Conservation (phyloP, 1,284 basidiomycete species). For the Malassezia restricta region DNA sequence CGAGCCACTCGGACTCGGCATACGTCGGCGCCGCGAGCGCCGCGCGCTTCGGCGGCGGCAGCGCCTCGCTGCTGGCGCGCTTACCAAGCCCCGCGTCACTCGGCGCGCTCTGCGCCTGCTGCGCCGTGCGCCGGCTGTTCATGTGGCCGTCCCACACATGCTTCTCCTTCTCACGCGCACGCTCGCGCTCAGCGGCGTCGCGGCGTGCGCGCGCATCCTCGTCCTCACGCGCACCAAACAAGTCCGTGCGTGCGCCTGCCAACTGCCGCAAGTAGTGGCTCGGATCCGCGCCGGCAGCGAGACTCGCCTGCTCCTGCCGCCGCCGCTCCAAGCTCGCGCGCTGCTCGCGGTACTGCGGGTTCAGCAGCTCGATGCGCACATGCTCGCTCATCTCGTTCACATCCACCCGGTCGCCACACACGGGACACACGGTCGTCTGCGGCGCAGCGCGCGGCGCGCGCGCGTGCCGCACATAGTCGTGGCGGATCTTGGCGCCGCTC, state of each 20-base stretch:
- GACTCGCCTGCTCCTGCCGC: slow-evolving; percentile 35
- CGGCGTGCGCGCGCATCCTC: slow-evolving; percentile 27
- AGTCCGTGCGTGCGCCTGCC: slow-evolving; percentile 32
- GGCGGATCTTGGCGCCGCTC: slow-evolving; percentile 57
- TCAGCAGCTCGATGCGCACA: slow-evolving; percentile 93
- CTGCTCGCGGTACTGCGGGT: slow-evolving; percentile 57
- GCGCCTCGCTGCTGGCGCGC: background rate
- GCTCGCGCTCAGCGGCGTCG: slow-evolving; percentile 30
- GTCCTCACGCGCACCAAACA: slow-evolving; percentile 28
- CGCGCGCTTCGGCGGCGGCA: background rate
- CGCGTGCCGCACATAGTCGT: slow-evolving; percentile 70
- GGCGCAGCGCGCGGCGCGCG: slow-evolving; percentile 12
- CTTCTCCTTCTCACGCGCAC: slow-evolving; percentile 38
- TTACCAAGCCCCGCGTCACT: slow-evolving; percentile 19
- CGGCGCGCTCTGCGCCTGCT: slow-evolving; percentile 14
- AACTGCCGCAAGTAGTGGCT: slow-evolving; percentile 34
- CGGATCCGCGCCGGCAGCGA: slow-evolving; percentile 39
- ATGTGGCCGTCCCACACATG: slow-evolving; percentile 44
- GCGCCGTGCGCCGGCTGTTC: slow-evolving; percentile 22
- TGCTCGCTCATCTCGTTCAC: slow-evolving; percentile 92
- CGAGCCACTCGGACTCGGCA: slow-evolving; percentile 30
- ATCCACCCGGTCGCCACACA: slow-evolving; percentile 85
- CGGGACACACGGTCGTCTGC: slow-evolving; percentile 63
- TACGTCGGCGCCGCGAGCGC: slow-evolving; percentile 20
- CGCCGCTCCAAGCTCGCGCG: slow-evolving; percentile 34